Base-by-base conservation (phyloP, 371 early-diverging fungal genomes). In the Rhizopus sp. region DNA sequence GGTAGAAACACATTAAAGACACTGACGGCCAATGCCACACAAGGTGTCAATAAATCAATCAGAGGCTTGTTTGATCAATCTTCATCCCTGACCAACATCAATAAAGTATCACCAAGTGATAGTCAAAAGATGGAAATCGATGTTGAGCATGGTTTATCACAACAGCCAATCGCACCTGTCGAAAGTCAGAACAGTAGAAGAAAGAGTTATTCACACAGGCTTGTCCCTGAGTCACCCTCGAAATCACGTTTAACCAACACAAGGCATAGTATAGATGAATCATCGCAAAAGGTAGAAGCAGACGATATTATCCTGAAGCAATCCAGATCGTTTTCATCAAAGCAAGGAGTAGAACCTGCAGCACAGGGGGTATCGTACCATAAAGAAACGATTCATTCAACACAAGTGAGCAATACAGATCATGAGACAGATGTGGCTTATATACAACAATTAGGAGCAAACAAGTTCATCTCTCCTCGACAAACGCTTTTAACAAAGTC, bases 51-150 rank as follows among this genome's bases (percentile, higher is more conserved):
- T 50, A 29, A 55, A 15, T 61, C 62, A 0, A 15, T 66, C 5
- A 60, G 61, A 40, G 61, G 58, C 0, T 35, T 66, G 0, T 66
- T 66, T 47, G 66, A 66, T 31, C 40, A 50, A 23, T 50, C 60
- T 42, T 60, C 66, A 17, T 41, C 55, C 10, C 39, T 30, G 6
- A 32, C 63, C 7, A 35, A 40, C 35, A 50, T 61, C 16, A 60
- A 55, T 29, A 61, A 57, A 23, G 44, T 57, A 4, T 30, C 42
- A 7, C 54, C 59, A 4, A 58, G 57, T 39, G 63, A 63, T 29
- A 69, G 70, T 40, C 63, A 57, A 55, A 66, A 69, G 29, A 65
- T 59, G 59, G 66, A 66, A 40, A 29, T 65, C 6, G 42, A 54
- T 42, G 35, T 40, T 16, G 45, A 35, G 5, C 47, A 46, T 7